A percentile compares a stretch with the other conserved stretches of the same genome.
Evolutionary conservation across 306 rosid genomes (phyloP).

Genomic region (Prunus fruticosa): DNA sequence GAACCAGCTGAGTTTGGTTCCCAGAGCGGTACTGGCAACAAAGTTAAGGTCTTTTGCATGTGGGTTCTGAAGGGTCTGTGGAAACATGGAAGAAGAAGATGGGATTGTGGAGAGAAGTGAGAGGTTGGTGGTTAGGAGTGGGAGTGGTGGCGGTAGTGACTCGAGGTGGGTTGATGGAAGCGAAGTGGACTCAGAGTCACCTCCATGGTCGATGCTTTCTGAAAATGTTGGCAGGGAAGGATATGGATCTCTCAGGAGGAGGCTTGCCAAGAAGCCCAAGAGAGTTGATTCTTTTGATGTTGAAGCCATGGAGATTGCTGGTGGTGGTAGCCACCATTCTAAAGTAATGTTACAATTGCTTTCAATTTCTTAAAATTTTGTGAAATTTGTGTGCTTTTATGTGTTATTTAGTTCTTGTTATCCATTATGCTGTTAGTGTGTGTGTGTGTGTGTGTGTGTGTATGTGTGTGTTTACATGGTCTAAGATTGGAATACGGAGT

Average conservation of each 20-base stretch:
- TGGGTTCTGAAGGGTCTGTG: slow-evolving; percentile 29
- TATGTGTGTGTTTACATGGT: too few species aligned
- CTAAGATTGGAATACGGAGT: neutral
- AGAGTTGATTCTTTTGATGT: slow-evolving; percentile 88
- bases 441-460: neutral
- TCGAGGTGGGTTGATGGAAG: slow-evolving; percentile 91
- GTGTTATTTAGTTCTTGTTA: neutral
- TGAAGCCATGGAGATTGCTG: slow-evolving; percentile 89
- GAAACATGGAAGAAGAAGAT: slow-evolving; percentile 50
- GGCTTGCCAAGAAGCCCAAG: slow-evolving; percentile 76
- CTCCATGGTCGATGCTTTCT: slow-evolving; percentile 36
- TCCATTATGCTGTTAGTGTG: neutral
- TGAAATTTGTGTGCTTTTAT: neutral
- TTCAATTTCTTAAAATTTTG: neutral
- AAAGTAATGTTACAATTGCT: slow-evolving; percentile 34
- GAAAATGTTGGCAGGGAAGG: slow-evolving; percentile 47
- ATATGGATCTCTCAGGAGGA: slow-evolving; percentile 68
- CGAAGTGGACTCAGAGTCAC: slow-evolving; percentile 65
- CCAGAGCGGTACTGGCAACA: neutral
- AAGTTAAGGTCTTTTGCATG: neutral
- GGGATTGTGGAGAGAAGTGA: slow-evolving; percentile 62
- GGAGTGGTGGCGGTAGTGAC: slow-evolving; percentile 39
- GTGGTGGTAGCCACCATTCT: slow-evolving; percentile 39
- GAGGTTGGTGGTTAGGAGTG: slow-evolving; percentile 40
- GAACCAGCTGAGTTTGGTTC: neutral